Conservation (phyloP, 2,329 filamentous ascomycete genomes). For the Fusarium duplospermum region DNA sequence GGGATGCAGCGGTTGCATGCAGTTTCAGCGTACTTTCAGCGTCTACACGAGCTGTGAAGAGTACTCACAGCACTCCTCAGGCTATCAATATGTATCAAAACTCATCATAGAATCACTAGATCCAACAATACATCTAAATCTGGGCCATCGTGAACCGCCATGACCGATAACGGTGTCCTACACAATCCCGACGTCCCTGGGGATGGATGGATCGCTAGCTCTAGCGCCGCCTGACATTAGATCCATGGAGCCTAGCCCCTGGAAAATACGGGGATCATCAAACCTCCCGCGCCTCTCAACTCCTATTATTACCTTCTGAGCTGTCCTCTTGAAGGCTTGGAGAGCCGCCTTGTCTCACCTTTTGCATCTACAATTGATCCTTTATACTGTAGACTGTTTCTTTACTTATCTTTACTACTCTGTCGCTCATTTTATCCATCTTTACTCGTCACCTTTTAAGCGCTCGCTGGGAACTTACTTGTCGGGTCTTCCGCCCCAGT, state of each 20-base stretch:
- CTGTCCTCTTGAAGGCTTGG: conserved; percentile 37
- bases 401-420: conserved; percentile 3
- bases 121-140: background rate
- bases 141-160: background rate
- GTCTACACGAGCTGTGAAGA: background rate
- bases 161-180: background rate
- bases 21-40: background rate
- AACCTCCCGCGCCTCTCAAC: conserved; percentile 21
- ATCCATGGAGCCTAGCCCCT: conserved; percentile 30
- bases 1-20: background rate
- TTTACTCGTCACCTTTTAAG: background rate
- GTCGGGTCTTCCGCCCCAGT: conserved; percentile 24
- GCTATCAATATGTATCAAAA: background rate
- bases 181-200: background rate
- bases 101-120: background rate
- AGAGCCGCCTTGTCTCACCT: conserved; percentile 33
- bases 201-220: conserved; percentile 8
- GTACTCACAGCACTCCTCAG: background rate
- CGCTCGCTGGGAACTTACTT: conserved; percentile 7
- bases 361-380: conserved; percentile 30
- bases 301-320: conserved; percentile 40
- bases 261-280: conserved; percentile 35
- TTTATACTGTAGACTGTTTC: conserved; percentile 2
- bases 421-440: conserved; percentile 22
- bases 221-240: conserved; percentile 27